Evolutionary conservation across 108 stramenopile species (phyloP).

Genomic region (Chaetoceros tenuissimus): DNA sequence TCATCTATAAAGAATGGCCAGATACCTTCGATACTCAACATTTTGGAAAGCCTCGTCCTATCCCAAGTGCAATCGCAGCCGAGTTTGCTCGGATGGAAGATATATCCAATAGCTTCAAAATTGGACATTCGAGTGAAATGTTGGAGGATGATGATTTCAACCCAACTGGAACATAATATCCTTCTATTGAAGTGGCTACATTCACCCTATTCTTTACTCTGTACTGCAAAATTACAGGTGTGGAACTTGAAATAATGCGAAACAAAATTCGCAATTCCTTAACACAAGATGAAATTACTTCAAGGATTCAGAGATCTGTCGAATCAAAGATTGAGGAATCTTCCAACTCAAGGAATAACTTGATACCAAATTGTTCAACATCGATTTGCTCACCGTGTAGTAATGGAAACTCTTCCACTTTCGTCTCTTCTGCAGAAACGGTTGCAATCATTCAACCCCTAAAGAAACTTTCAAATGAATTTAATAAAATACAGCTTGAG

Average conservation of each 20-base stretch:
- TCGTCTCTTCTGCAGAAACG: neutral
- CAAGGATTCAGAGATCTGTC: neutral
- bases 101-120: neutral
- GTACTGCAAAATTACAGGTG: neutral
- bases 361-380: neutral
- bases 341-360: neutral
- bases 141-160: neutral
- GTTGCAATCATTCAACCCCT: neutral
- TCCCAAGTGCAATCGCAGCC: constrained; percentile 71
- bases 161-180: constrained; percentile 36
- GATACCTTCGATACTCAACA: constrained; percentile 47
- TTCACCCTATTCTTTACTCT: constrained; percentile 66
- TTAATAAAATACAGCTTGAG: neutral
- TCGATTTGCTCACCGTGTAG: neutral
- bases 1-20: constrained; percentile 67
- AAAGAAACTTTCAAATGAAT: neutral
- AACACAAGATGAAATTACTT: neutral
- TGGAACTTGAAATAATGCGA: neutral
- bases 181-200: constrained; percentile 50
- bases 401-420: neutral
- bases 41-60: constrained; percentile 61
- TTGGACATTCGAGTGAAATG: neutral
- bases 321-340: neutral
- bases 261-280: neutral
- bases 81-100: constrained; percentile 59